These are phyloP conservation scores for Malus fusca DNA, from an alignment of 306 rosid species.

Conservation along the genomic window DNA sequence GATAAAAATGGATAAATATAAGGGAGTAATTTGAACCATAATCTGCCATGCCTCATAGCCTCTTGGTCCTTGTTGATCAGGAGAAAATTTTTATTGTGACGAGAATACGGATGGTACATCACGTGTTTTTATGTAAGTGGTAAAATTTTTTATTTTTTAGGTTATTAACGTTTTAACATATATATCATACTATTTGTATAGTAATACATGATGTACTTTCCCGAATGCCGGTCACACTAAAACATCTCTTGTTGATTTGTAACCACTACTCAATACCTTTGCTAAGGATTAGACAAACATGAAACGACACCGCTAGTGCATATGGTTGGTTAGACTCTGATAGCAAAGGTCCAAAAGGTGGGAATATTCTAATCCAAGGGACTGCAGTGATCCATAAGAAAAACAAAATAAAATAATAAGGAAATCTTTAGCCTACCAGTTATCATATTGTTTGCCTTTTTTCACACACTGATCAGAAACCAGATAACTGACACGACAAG, in stretches of 20 bases:
- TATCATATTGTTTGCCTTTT: not conserved
- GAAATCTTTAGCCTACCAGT: not conserved
- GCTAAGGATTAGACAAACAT: not conserved
- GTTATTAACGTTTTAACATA: too few relatives aligned
- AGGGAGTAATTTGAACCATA: not conserved
- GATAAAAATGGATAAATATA: too few relatives aligned
- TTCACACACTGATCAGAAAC: not conserved
- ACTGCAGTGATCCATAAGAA: not conserved
- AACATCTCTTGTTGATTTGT: too few relatives aligned
- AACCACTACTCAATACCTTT: not conserved
- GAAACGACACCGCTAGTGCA: not conserved
- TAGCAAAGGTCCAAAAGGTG: not conserved
- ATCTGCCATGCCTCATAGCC: not conserved
- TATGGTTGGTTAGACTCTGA: not conserved
- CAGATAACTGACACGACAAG: not conserved
- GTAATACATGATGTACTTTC: rapidly evolving
- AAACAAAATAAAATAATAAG: not conserved
- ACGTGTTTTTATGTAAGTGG: too few relatives aligned
- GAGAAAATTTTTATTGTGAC: too few relatives aligned
- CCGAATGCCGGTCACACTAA: rapidly evolving
- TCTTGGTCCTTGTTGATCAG: not conserved
- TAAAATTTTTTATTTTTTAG: too few relatives aligned
- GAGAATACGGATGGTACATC: too few relatives aligned
- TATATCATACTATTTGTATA: too few relatives aligned
- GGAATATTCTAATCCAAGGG: not conserved